phyloP scores from a whole-genome alignment of 2,329 filamentous ascomycete genomes.

The Fusarium brevicatenulatum region DNA sequence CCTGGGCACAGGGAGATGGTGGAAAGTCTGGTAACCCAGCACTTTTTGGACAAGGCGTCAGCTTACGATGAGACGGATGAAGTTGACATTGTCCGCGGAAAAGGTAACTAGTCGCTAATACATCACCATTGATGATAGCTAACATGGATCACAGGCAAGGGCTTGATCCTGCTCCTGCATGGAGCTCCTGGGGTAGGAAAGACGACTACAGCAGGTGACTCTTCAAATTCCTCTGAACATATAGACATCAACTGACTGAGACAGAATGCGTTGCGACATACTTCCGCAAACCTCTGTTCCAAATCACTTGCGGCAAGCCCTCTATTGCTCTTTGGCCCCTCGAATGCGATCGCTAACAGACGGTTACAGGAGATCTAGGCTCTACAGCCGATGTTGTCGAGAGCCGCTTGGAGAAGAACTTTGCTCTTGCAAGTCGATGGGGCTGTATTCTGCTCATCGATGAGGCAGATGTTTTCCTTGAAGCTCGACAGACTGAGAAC shows the following conservation, averaged over 20 bases:
- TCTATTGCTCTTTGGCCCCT: too few species aligned
- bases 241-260: neutral
- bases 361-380: neutral
- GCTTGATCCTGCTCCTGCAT: conserved; percentile 7
- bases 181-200: conserved; percentile 20
- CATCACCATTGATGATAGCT: fast-evolving
- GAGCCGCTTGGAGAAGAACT: neutral
- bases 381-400: conserved; percentile 3
- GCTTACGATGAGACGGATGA: neutral
- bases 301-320: neutral
- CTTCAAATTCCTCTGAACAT: too few species aligned
- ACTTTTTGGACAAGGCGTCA: neutral
- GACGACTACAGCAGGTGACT: neutral
- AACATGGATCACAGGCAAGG: neutral
- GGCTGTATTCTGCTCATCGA: conserved; percentile 3
- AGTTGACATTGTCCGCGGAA: neutral
- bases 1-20: neutral
- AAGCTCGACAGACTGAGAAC: neutral
- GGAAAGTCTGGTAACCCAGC: neutral
- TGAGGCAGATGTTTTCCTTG: neutral
- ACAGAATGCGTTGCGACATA: conserved; percentile 18
- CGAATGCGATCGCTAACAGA: neutral
- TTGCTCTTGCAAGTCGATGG: conserved; percentile 2
- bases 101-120: neutral
- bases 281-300: conserved; percentile 10